A percentile compares a stretch with the other conserved stretches of the same genome.
phyloP scores from a whole-genome alignment of 106 monocot species.

The Iris macrosiphon region DNA sequence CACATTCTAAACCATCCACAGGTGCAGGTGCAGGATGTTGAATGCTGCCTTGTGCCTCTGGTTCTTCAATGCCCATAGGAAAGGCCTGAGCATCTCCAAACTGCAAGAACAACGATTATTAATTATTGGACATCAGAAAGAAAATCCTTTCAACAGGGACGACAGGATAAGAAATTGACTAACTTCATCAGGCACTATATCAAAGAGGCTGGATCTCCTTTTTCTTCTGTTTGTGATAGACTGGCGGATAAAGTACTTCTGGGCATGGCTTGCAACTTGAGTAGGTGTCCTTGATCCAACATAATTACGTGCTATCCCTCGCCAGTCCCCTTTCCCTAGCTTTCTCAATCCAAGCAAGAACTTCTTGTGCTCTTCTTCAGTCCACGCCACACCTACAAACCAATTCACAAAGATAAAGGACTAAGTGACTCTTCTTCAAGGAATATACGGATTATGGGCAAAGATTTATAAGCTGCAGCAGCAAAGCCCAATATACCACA shows the following conservation, averaged over 20 bases:
- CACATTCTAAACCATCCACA: no score
- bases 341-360: constrained; percentile 13
- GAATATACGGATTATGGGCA: no score
- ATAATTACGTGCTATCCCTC: constrained; percentile 9
- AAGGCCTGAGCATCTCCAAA: background rate
- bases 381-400: constrained; percentile 8
- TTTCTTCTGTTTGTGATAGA: constrained; percentile 1
- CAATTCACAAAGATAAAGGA: background rate
- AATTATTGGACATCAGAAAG: background rate
- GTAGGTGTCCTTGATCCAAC: constrained; percentile 14
- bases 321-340: constrained; percentile 24
- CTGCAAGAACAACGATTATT: background rate
- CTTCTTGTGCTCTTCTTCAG: constrained; percentile 15
- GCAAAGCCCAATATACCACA: no score
- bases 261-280: constrained; percentile 23
- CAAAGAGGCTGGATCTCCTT: constrained; percentile 20
- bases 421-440: no score
- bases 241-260: constrained; percentile 16
- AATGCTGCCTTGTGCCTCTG: background rate
- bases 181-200: constrained; percentile 8
- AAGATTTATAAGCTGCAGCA: no score
- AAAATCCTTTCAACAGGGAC: background rate
- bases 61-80: background rate
- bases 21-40: background rate
- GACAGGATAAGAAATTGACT: background rate